Conservation (phyloP, 1,139 yeast species). For the Pichia sp. region DNA sequence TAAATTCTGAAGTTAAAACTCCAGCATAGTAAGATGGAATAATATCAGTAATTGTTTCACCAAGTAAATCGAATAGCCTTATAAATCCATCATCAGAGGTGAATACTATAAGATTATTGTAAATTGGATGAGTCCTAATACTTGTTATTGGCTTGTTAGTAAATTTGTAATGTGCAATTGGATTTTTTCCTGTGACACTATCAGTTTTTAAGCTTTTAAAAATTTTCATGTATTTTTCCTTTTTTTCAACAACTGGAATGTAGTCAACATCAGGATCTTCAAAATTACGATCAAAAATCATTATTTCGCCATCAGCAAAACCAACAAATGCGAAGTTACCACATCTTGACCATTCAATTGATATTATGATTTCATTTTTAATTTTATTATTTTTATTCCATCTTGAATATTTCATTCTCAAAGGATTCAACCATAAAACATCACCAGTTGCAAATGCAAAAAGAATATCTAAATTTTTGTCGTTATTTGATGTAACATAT, state of each 20-base stretch:
- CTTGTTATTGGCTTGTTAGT: conserved; percentile 54
- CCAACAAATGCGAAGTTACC: conserved; percentile 29
- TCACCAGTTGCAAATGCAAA: conserved; percentile 50
- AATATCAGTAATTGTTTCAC: conserved; percentile 48
- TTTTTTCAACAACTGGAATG: conserved; percentile 5
- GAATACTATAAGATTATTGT: conserved; percentile 36
- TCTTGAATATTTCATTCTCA: conserved; percentile 40
- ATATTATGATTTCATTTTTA: conserved; percentile 28
- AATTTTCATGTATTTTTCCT: conserved; percentile 17
- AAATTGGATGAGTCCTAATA: conserved; percentile 43
- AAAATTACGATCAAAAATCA: conserved; percentile 27
- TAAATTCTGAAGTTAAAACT: conserved; percentile 48
- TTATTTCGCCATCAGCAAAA: conserved; percentile 31
- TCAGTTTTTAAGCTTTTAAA: conserved; percentile 13
- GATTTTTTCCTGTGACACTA: conserved; percentile 27
- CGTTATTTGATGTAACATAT: conserved; percentile 23
- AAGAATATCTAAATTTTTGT: conserved; percentile 39
- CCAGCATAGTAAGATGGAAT: conserved; percentile 69
- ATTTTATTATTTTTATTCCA: conserved; percentile 43
- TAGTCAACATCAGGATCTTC: conserved; percentile 30
- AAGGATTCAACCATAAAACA: conserved; percentile 49
- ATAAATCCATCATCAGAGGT: conserved; percentile 66
- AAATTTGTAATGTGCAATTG: conserved; percentile 57
- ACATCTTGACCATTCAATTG: conserved; percentile 27
- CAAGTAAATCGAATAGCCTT: conserved; percentile 47